phyloP scores from a whole-genome alignment of 805 yeast species.

The Metschnikowia colocasiae region DNA sequence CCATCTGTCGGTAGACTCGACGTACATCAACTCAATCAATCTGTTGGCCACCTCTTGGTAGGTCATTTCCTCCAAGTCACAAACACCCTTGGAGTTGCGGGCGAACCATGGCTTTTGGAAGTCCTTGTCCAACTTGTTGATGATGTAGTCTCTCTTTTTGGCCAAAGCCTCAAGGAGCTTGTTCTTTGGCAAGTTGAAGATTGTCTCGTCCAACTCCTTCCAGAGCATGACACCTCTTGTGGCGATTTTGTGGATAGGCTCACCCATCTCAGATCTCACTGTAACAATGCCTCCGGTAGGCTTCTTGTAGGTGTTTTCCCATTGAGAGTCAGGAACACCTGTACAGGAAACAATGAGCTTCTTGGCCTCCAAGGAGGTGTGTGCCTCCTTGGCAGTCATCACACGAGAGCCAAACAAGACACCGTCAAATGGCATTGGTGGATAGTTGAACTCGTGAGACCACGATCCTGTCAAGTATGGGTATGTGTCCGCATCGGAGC shows the following conservation, averaged over 20 bases:
- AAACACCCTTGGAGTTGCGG: constrained; percentile 67
- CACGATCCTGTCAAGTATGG: constrained; percentile 97
- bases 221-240: constrained; percentile 97
- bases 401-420: constrained; percentile 93
- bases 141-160: constrained; percentile 83
- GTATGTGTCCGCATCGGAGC: constrained; percentile 93
- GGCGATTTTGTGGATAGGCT: constrained; percentile 97
- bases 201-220: constrained; percentile 94
- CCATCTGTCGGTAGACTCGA: constrained; percentile 78
- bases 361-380: constrained; percentile 91
- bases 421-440: constrained; percentile 99
- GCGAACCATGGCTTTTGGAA: constrained; percentile 99
- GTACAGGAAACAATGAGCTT: constrained; percentile 83
- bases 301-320: constrained; percentile 93
- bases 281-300: constrained; percentile 97
- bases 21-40: constrained; percentile 83
- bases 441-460: constrained; percentile 83
- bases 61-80: constrained; percentile 94
- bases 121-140: constrained; percentile 82
- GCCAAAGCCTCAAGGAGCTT: constrained; percentile 76
- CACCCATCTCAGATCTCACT: constrained; percentile 98
- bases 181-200: constrained; percentile 86
- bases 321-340: constrained; percentile 82
- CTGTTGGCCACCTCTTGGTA: constrained; percentile 87
- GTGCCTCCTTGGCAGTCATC: constrained; percentile 95